Evolutionary conservation across 164 flowering plant genomes (phyloP).

Genomic region (Aristolochia fimbriata): DNA sequence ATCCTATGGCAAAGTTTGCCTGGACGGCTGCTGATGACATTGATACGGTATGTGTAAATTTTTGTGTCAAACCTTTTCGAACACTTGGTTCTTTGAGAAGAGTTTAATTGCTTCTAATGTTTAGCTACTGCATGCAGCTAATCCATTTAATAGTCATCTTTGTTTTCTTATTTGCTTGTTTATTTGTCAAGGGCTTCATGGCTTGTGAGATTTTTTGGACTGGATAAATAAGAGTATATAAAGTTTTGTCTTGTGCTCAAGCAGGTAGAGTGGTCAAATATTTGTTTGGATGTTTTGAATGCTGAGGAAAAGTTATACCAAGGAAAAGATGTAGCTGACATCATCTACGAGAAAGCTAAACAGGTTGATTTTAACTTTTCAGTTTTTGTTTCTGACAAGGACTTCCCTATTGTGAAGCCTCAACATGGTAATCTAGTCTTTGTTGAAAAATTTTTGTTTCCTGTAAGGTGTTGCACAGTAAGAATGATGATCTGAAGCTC

Average conservation of each 20-base stretch:
- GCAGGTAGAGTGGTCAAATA: constrained; percentile 82
- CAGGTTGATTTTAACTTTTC: constrained; percentile 32
- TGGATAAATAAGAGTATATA: neutral
- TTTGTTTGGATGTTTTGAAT: constrained; percentile 46
- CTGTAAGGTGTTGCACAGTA: constrained; percentile 58
- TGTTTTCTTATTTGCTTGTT: neutral
- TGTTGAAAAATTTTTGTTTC: neutral
- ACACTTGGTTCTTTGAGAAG: too few species aligned
- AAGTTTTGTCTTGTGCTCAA: constrained; percentile 4
- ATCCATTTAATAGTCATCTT: too few species aligned
- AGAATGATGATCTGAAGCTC: constrained; percentile 60
- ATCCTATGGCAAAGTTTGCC: constrained; percentile 86
- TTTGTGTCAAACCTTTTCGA: neutral
- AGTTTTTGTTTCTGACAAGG: too few species aligned
- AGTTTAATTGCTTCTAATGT: too few species aligned
- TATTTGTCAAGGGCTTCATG: neutral
- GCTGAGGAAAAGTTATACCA: constrained; percentile 45
- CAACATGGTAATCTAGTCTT: too few species aligned
- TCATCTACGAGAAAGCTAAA: constrained; percentile 51
- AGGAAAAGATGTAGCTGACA: constrained; percentile 54
- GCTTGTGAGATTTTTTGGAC: neutral
- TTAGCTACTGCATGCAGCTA: too few species aligned
- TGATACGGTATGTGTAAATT: constrained; percentile 53
- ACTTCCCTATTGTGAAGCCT: too few species aligned
- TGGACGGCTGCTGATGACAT: constrained; percentile 81